Base-by-base conservation (phyloP, 2,329 filamentous ascomycete species). In the Colletotrichum sp. region DNA sequence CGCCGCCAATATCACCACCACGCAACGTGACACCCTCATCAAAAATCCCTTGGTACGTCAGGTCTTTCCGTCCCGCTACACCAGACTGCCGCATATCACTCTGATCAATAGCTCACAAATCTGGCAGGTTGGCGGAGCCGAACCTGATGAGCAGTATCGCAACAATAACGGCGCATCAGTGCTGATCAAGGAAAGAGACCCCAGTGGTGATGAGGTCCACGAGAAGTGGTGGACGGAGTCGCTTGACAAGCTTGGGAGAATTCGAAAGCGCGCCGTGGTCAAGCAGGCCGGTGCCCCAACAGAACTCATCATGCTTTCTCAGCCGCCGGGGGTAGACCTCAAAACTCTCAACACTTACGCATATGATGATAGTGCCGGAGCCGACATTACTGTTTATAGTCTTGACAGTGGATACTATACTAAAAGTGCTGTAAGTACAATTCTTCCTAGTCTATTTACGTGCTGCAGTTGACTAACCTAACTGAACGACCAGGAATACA, bases 191-290 rank as follows among this genome's bases (percentile, higher is more conserved):
- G 60, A 63, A n/a, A 32, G 60, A 63, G 60, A 63, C 26, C 30
- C 30, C 28, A 32, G 0, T 6, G 30, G 12, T 12, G 66, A 69
- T 12, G 66, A 69, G 7, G 9, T 59, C 52, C 28, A 59, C 32
- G 52, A 69, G 49, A 60, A 69, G 28, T 69, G 66, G 66, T 69
- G 66, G 66, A 59, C 7, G 32, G 52, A 69, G 10, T 69, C 66
- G 7, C 66, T 60, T 8, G 52, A 69, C n/a, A 59, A 39, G 49
- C 66, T 60, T 2, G 15, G 32, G 1, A 59, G 9, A 7, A 44
- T 69, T 26, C 30, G 21, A 26, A 69, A 69, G 66, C 66, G 66
- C 5, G 52, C 66, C 21, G 52, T 69, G 1, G 52, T 60, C 2
- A 59, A 39, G 32, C 66, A 69, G 15, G 12, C 24, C 21, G 18